Conservation (phyloP, 73 alveolate species). For the Blepharisma stoltei region DNA sequence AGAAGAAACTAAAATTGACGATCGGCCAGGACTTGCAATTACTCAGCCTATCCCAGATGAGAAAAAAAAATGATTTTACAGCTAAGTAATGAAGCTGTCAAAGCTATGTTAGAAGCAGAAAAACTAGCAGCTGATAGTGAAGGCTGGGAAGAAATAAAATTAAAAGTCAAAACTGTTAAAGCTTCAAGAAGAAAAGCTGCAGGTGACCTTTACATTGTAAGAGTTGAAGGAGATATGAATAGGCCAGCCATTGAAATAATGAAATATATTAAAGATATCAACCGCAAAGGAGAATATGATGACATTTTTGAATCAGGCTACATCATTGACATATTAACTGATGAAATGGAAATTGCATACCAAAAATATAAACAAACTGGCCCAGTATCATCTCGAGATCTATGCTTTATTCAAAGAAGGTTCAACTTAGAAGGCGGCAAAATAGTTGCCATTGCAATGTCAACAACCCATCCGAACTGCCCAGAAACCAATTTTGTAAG, state of each 20-base stretch:
- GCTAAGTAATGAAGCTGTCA: background rate
- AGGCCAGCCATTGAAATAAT: background rate
- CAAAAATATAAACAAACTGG: background rate
- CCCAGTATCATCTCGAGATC: background rate
- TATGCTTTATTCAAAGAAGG: background rate
- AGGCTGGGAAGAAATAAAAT: background rate
- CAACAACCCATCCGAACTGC: background rate
- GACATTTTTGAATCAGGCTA: background rate
- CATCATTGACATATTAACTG: background rate
- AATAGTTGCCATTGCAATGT: background rate
- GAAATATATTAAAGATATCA: background rate
- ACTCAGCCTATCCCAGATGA: no score
- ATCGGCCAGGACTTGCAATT: no score
- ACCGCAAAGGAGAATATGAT: background rate
- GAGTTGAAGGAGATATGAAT: background rate
- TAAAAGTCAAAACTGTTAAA: background rate
- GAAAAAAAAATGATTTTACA: no score
- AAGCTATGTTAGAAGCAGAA: background rate
- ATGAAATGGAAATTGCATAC: background rate
- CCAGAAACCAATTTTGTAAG: background rate
- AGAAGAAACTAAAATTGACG: no score
- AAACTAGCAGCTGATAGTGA: background rate
- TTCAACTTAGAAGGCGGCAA: background rate
- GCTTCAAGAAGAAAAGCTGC: conserved; percentile 9
- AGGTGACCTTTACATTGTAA: background rate